Evolutionary conservation across 306 rosid genomes (phyloP).

Genomic region (Rubus parviflorus): DNA sequence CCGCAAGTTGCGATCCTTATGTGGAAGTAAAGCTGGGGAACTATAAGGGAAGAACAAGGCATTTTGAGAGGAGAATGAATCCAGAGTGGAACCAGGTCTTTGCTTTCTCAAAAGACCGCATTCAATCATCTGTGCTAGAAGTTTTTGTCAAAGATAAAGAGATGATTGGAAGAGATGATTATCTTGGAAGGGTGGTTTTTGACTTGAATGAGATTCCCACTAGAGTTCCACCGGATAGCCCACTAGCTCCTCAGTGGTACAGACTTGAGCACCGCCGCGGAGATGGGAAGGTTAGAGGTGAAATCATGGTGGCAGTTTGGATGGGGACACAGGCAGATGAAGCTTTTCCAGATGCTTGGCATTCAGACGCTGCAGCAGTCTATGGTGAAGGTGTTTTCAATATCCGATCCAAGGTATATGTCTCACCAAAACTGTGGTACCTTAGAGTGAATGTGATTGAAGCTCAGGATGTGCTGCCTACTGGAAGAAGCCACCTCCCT

Average conservation of each 20-base stretch:
- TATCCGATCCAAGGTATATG: conserved; percentile 85
- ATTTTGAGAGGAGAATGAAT: conserved; percentile 65
- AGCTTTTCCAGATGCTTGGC: conserved; percentile 95
- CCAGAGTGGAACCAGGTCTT: conserved; percentile 98
- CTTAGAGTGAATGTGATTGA: conserved; percentile 76
- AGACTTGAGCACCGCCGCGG: conserved; percentile 70
- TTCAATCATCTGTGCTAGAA: conserved; percentile 78
- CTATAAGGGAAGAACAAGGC: conserved; percentile 82
- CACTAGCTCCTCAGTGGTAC: conserved; percentile 95
- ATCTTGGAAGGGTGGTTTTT: conserved; percentile 72
- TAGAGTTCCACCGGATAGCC: conserved; percentile 92
- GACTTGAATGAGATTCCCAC: conserved; percentile 90
- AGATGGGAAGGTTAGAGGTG: conserved; percentile 75
- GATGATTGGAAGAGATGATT: conserved; percentile 87
- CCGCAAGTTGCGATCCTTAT: conserved; percentile 83
- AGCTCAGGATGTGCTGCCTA: conserved; percentile 87
- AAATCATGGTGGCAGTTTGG: conserved; percentile 94
- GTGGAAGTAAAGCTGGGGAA: conserved; percentile 90
- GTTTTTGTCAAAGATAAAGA: conserved; percentile 86
- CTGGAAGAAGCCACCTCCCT: conserved; percentile 66
- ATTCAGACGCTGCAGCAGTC: conserved; percentile 83
- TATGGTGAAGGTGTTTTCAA: conserved; percentile 81
- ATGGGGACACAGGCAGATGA: conserved; percentile 98
- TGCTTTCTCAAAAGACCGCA: conserved; percentile 82
- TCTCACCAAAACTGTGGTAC: conserved; percentile 95